A percentile compares a stretch with the other conserved stretches of the same genome.
These are phyloP conservation scores for Amylocystis lapponica DNA, from an alignment of 768 basidiomycete species.

Conservation along the genomic window DNA sequence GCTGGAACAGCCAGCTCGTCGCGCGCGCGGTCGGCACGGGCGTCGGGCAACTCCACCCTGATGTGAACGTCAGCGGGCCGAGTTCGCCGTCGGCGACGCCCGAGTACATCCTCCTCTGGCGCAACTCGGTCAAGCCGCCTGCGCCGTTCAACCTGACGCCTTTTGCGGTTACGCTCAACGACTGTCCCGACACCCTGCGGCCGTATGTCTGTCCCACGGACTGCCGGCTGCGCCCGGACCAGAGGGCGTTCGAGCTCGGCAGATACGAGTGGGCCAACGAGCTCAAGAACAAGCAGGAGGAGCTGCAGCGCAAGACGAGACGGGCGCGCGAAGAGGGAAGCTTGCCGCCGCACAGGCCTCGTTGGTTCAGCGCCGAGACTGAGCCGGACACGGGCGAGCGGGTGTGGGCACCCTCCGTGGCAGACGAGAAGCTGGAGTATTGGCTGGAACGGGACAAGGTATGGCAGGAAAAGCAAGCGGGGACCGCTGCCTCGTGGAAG, in stretches of 20 bases:
- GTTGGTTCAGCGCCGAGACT: conserved; percentile 83
- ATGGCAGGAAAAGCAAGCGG: conserved; percentile 36
- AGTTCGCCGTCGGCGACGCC: conserved; percentile 41
- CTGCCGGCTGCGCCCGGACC: conserved; percentile 88
- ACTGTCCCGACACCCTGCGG: conserved; percentile 70
- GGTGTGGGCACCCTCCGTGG: conserved; percentile 71
- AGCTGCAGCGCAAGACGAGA: conserved; percentile 68
- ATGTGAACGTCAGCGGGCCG: conserved; percentile 50
- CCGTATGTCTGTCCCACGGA: conserved; percentile 84
- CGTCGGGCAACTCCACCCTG: conserved; percentile 60
- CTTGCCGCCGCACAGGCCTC: conserved; percentile 64
- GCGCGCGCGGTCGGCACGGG: conserved; percentile 65
- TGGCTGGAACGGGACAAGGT: conserved; percentile 75
- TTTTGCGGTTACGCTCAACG: conserved; percentile 88
- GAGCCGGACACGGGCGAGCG: conserved; percentile 89
- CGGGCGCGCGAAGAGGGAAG: conserved; percentile 70
- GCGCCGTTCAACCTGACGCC: conserved; percentile 95
- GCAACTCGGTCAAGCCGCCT: conserved; percentile 77
- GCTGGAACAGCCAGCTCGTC: conserved; percentile 94
- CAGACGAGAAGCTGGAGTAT: conserved; percentile 59
- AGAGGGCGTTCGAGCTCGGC: conserved; percentile 90
- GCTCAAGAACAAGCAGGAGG: conserved; percentile 77
- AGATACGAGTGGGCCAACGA: conserved; percentile 79
- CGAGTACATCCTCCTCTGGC: conserved; percentile 86
- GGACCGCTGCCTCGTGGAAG: conserved; percentile 45